Percentiles rank a stretch among this genome's conserved stretches.
These are phyloP conservation scores for Verticillium longisporum DNA, from an alignment of 2,329 filamentous ascomycete species.

Conservation along the genomic window DNA sequence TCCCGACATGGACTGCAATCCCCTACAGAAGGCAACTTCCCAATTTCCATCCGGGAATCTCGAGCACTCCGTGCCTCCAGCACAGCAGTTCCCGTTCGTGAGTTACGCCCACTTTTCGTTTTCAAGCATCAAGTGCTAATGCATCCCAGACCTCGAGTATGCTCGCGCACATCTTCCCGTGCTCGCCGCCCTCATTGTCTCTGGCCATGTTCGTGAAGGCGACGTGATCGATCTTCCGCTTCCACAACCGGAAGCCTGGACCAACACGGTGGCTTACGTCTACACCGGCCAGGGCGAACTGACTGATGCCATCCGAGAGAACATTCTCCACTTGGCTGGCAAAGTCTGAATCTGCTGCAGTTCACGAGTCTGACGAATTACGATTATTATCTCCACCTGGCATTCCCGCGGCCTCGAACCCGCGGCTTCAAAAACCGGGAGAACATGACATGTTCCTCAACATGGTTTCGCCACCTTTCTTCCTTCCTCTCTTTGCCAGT, in stretches of 20 bases:
- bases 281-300: constrained; percentile 44
- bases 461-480: background rate
- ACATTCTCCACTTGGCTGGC: constrained; percentile 50
- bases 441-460: no score
- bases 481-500: background rate
- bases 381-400: background rate
- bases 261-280: constrained; percentile 45
- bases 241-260: constrained; percentile 50
- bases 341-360: constrained; percentile 22
- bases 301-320: constrained; percentile 39
- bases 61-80: constrained; percentile 12
- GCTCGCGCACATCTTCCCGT: constrained; percentile 43
- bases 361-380: constrained; percentile 6
- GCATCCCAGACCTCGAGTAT: constrained; percentile 36
- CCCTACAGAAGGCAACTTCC: constrained; percentile 6
- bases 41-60: constrained; percentile 10
- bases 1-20: constrained; percentile 13
- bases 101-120: constrained; percentile 17
- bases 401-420: no score
- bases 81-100: constrained; percentile 38
- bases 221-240: constrained; percentile 52
- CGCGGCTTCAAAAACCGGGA: no score
- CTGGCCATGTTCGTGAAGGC: constrained; percentile 41
- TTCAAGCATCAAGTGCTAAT: constrained; percentile 1
- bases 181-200: constrained; percentile 47